These are phyloP conservation scores for Saturnispora hagleri DNA, from an alignment of 805 yeast genomes.

Conservation along the genomic window DNA sequence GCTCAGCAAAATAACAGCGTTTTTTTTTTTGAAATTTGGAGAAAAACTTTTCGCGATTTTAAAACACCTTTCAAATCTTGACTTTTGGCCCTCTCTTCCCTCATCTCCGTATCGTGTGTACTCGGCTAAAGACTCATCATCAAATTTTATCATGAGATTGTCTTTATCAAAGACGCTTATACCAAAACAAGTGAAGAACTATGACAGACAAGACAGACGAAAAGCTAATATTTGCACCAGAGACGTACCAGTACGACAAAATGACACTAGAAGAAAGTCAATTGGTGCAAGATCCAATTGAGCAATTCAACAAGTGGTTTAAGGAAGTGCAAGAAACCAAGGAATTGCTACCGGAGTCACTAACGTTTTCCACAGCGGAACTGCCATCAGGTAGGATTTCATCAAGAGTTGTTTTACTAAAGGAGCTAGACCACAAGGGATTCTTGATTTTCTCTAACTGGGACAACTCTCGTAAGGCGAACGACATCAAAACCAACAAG, in stretches of 20 bases:
- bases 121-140: neutral
- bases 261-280: constrained; percentile 47
- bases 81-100: neutral
- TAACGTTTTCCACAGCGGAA: constrained; percentile 81
- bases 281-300: constrained; percentile 51
- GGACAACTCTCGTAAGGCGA: constrained; percentile 75
- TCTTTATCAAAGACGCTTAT: neutral
- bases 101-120: neutral
- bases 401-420: constrained; percentile 74
- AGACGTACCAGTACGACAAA: constrained; percentile 80
- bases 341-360: constrained; percentile 70
- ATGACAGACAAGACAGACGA: constrained; percentile 9
- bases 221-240: constrained; percentile 55
- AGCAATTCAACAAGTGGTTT: constrained; percentile 81
- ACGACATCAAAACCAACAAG: constrained; percentile 63
- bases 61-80: neutral
- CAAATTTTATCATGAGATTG: neutral
- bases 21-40: neutral
- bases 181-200: neutral
- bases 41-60: neutral
- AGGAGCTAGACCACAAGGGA: constrained; percentile 81
- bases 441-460: constrained; percentile 87
- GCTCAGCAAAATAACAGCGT: neutral
- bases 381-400: constrained; percentile 89
- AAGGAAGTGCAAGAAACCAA: constrained; percentile 51